Conservation (phyloP, 2,329 filamentous ascomycete genomes). For the Didymella arachidicola region DNA sequence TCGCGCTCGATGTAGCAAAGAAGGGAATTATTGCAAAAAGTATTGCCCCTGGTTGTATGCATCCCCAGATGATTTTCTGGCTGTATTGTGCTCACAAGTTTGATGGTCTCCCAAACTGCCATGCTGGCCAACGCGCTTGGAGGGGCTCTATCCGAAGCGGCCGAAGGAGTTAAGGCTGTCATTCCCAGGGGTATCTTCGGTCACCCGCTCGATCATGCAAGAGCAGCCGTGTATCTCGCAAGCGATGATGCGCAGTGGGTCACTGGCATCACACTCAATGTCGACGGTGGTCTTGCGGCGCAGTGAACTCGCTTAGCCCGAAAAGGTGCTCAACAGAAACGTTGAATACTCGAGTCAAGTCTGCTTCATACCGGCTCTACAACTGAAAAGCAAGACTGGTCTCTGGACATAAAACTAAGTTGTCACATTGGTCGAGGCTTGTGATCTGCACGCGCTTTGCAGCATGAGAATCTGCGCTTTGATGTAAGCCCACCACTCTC, state of each 20-base stretch:
- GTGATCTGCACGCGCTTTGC: background rate
- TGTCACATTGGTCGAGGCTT: background rate
- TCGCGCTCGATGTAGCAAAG: slow-evolving; percentile 56
- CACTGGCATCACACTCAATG: slow-evolving; percentile 51
- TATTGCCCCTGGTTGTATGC: slow-evolving; percentile 54
- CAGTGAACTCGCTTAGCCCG: slow-evolving; percentile 5
- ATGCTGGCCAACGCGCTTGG: slow-evolving; percentile 39
- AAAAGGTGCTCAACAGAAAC: background rate
- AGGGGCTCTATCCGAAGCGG: slow-evolving; percentile 20
- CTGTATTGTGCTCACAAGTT: slow-evolving; percentile 5
- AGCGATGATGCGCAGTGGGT: slow-evolving; percentile 56
- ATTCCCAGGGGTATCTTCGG: slow-evolving; percentile 36
- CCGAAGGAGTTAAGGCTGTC: slow-evolving; percentile 21
- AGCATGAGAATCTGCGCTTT: slow-evolving; percentile 30
- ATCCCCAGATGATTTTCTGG: background rate
- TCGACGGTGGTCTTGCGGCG: slow-evolving; percentile 52
- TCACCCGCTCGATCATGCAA: slow-evolving; percentile 31
- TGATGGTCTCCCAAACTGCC: slow-evolving; percentile 41
- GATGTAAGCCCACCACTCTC: slow-evolving; percentile 26
- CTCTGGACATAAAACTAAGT: background rate
- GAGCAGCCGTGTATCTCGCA: slow-evolving; percentile 53
- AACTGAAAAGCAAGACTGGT: background rate
- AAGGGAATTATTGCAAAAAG: slow-evolving; percentile 54
- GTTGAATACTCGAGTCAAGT: background rate
- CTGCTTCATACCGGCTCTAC: background rate